Conservation (phyloP, 2,329 filamentous ascomycete genomes). For the Pseudodiploospora longispora region DNA sequence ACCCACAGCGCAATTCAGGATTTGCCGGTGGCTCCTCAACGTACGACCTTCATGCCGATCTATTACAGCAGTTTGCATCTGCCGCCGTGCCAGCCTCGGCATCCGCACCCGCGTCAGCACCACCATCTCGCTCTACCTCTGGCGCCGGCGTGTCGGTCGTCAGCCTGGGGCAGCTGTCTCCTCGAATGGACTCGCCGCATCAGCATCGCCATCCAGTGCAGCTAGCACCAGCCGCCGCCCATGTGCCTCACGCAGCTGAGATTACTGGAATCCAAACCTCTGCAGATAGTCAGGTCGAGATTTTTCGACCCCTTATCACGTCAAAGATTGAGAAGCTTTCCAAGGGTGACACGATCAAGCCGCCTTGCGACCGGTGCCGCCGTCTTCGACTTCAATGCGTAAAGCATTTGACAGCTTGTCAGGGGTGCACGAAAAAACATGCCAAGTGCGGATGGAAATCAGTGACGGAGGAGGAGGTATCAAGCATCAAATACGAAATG, state of each 20-base stretch:
- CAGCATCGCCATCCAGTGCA: constrained; percentile 9
- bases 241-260: not conserved
- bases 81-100: constrained; percentile 12
- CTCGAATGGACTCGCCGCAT: constrained; percentile 16
- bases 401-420: constrained; percentile 79
- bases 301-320: constrained; percentile 52
- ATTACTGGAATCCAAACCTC: not conserved
- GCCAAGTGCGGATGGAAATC: constrained; percentile 82
- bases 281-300: constrained; percentile 16
- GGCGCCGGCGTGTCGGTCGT: constrained; percentile 16
- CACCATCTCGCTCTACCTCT: constrained; percentile 20
- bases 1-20: constrained; percentile 16
- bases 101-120: constrained; percentile 12
- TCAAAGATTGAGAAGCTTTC: constrained; percentile 66
- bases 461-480: constrained; percentile 62
- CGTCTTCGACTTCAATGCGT: constrained; percentile 73
- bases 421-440: constrained; percentile 84
- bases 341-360: constrained; percentile 67
- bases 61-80: constrained; percentile 44
- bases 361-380: constrained; percentile 77
- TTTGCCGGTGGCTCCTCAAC: constrained; percentile 16
- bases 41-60: constrained; percentile 45
- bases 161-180: constrained; percentile 18
- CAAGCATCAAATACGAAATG: constrained; percentile 20
- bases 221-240: constrained; percentile 4